Conservation (phyloP, 805 yeast genomes). For the Candida verbasci region DNA sequence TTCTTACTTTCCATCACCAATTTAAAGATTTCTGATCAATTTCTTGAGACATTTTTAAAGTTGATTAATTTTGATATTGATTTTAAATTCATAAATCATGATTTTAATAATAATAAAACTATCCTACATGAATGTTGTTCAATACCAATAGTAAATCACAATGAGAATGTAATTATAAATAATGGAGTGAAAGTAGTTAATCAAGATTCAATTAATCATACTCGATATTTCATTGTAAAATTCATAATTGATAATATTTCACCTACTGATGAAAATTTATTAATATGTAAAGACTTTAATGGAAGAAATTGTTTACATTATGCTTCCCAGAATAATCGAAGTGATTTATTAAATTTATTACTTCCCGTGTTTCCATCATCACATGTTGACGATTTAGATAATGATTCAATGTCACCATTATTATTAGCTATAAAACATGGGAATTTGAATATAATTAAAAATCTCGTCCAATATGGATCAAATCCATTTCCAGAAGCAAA, state of each 20-base stretch:
- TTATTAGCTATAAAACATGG: slow-evolving; percentile 71
- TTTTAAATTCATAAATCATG: slow-evolving; percentile 62
- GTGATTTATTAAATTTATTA: slow-evolving; percentile 40
- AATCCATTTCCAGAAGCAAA: slow-evolving; percentile 43
- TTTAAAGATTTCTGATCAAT: slow-evolving; percentile 60
- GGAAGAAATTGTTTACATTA: slow-evolving; percentile 86
- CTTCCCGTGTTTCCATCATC: slow-evolving; percentile 32
- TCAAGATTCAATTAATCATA: slow-evolving; percentile 33
- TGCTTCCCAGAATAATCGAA: slow-evolving; percentile 58
- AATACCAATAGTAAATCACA: slow-evolving; percentile 27
- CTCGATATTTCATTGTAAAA: slow-evolving; percentile 33
- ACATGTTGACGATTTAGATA: slow-evolving; percentile 53
- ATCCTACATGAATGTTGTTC: slow-evolving; percentile 68
- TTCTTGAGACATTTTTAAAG: slow-evolving; percentile 48
- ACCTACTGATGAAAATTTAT: slow-evolving; percentile 14
- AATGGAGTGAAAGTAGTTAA: slow-evolving; percentile 40
- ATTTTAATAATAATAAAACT: slow-evolving; percentile 50
- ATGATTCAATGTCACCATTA: slow-evolving; percentile 78
- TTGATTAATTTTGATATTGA: slow-evolving; percentile 47
- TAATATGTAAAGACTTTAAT: slow-evolving; percentile 50
- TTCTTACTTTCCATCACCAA: slow-evolving; percentile 66
- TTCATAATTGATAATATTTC: slow-evolving; percentile 24
- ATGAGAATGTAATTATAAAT: slow-evolving; percentile 36
- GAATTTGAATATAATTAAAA: slow-evolving; percentile 41
- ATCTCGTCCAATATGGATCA: slow-evolving; percentile 30